Evolutionary conservation across 2,329 filamentous ascomycete genomes (phyloP).

Genomic region (Sporothrix brunneoviolacea): DNA sequence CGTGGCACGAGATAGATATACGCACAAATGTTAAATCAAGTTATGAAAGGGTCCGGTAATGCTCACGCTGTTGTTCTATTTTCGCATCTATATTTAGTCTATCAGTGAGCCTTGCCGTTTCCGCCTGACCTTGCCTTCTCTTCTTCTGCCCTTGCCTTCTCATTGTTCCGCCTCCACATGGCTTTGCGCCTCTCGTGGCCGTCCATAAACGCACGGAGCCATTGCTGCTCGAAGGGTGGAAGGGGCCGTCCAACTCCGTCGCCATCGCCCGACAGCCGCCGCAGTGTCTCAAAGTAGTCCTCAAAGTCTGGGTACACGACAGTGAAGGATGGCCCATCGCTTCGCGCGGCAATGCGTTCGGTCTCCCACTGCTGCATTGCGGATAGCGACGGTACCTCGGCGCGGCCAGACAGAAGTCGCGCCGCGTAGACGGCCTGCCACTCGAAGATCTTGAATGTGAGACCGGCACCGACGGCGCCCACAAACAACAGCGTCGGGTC

Average conservation of each 20-base stretch:
- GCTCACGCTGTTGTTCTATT: no score
- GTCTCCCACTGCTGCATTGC: slow-evolving; percentile 52
- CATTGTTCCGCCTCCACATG: slow-evolving; percentile 4
- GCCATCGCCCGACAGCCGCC: slow-evolving; percentile 40
- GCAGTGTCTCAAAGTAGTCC: slow-evolving; percentile 55
- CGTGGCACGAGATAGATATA: no score
- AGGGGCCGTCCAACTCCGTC: slow-evolving; percentile 6
- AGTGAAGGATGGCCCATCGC: slow-evolving; percentile 51
- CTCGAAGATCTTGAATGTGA: slow-evolving; percentile 64
- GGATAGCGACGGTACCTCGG: slow-evolving; percentile 39
- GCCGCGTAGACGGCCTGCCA: slow-evolving; percentile 24
- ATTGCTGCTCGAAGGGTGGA: slow-evolving; percentile 8
- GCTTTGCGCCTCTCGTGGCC: slow-evolving; percentile 4
- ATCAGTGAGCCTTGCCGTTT: no score
- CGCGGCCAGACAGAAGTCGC: slow-evolving; percentile 42
- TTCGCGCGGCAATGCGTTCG: slow-evolving; percentile 44
- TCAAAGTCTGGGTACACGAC: slow-evolving; percentile 56
- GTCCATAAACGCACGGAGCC: slow-evolving; percentile 8
- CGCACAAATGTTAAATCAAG: no score
- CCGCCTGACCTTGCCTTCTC: no score
- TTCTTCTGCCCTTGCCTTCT: no score
- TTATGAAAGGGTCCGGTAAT: no score
- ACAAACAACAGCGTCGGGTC: slow-evolving; percentile 53
- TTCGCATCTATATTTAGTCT: no score
- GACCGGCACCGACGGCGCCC: slow-evolving; percentile 48